These are phyloP conservation scores for Aspergillus thermomutatus DNA, from an alignment of 2,329 filamentous ascomycete genomes.

Conservation along the genomic window DNA sequence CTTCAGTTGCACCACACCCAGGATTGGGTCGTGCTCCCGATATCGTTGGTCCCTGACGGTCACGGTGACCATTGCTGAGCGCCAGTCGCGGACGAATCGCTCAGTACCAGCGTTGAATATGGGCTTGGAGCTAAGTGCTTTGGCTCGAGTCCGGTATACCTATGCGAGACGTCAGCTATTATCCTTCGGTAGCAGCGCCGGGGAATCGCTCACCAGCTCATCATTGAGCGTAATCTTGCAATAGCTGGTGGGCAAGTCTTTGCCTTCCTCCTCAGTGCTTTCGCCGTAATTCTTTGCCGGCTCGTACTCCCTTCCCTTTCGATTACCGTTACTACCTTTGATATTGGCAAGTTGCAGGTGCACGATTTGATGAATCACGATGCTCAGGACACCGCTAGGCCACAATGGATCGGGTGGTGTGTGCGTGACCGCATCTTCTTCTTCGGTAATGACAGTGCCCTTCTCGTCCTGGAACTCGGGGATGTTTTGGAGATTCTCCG, in stretches of 20 bases:
- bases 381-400: slow-evolving; percentile 83
- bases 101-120: slow-evolving; percentile 98
- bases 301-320: slow-evolving; percentile 83
- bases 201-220: slow-evolving; percentile 57
- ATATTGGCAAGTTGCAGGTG: slow-evolving; percentile 90
- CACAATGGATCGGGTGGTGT: slow-evolving; percentile 95
- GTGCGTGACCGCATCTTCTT: slow-evolving; percentile 81
- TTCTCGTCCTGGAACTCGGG: slow-evolving; percentile 84
- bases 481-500: slow-evolving; percentile 68
- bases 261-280: slow-evolving; percentile 77
- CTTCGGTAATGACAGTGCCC: slow-evolving; percentile 66
- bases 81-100: slow-evolving; percentile 89
- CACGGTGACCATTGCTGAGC: slow-evolving; percentile 78
- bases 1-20: slow-evolving; percentile 87
- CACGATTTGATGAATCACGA: slow-evolving; percentile 92
- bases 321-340: slow-evolving; percentile 76
- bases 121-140: slow-evolving; percentile 89
- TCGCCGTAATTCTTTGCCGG: slow-evolving; percentile 83
- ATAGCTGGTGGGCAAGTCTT: slow-evolving; percentile 81
- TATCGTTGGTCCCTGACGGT: slow-evolving; percentile 86
- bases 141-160: slow-evolving; percentile 89
- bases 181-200: neutral
- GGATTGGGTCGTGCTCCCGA: slow-evolving; percentile 88
- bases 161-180: slow-evolving; percentile 23
- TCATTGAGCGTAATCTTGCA: slow-evolving; percentile 91